Evolutionary conservation across 1,139 yeast genomes (phyloP).

Genomic region (Taphrina betulina): DNA sequence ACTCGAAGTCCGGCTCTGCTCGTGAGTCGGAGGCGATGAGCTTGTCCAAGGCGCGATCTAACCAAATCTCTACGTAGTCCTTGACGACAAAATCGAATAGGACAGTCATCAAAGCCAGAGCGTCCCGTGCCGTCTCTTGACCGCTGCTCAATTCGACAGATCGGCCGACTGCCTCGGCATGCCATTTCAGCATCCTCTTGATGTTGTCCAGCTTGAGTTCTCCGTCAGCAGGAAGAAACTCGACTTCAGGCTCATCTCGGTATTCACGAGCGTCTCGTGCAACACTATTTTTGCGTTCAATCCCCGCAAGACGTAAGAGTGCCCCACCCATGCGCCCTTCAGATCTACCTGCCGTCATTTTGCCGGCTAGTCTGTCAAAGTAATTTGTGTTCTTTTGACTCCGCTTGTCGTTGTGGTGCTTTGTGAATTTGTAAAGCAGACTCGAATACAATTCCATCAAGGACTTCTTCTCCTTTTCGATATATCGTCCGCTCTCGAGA

Average conservation of each 20-base stretch:
- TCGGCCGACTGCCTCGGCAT: constrained; percentile 79
- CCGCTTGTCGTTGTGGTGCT: constrained; percentile 26
- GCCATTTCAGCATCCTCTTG: constrained; percentile 65
- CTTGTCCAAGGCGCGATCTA: constrained; percentile 63
- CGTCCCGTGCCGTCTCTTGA: constrained; percentile 59
- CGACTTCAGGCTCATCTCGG: constrained; percentile 39
- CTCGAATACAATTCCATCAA: constrained; percentile 60
- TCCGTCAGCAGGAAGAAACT: constrained; percentile 32
- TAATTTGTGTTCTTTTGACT: constrained; percentile 32
- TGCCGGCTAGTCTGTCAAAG: constrained; percentile 31
- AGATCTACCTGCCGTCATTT: constrained; percentile 15
- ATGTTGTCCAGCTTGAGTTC: constrained; percentile 46
- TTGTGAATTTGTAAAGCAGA: constrained; percentile 37
- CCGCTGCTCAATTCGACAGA: constrained; percentile 69
- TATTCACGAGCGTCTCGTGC: constrained; percentile 42
- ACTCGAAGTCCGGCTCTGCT: constrained; percentile 49
- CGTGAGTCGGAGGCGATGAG: constrained; percentile 47
- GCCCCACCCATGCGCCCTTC: constrained; percentile 29
- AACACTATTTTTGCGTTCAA: constrained; percentile 37
- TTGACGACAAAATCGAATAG: constrained; percentile 69
- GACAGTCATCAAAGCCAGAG: constrained; percentile 66
- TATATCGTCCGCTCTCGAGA: constrained; percentile 65
- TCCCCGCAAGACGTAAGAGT: constrained; percentile 33
- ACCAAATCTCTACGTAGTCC: constrained; percentile 68
- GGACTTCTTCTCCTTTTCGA: constrained; percentile 69